Conservation (phyloP, 1,139 yeast species). For the Saccharomyces hybrid region DNA sequence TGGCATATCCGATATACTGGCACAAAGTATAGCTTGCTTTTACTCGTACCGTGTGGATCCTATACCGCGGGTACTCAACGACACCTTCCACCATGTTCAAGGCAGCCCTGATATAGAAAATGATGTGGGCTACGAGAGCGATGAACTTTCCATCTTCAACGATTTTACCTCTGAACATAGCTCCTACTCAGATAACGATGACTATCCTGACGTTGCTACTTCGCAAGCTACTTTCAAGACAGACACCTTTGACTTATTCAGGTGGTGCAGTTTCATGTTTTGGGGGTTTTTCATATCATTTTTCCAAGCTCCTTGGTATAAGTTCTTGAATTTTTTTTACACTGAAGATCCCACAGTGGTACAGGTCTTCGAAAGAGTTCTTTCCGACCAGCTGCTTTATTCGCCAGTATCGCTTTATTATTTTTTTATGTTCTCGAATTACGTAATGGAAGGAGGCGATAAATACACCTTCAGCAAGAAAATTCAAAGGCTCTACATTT, state of each 20-base stretch:
- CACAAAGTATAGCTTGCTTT: conserved; percentile 43
- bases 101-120: conserved; percentile 7
- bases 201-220: neutral
- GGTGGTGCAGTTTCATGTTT: conserved; percentile 72
- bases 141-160: conserved; percentile 8
- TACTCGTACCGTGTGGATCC: conserved; percentile 26
- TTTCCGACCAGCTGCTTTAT: conserved; percentile 82
- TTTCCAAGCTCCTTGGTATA: conserved; percentile 85
- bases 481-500: conserved; percentile 57
- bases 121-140: conserved; percentile 6
- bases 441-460: conserved; percentile 70
- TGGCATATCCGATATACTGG: conserved; percentile 85
- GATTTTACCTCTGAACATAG: conserved; percentile 2
- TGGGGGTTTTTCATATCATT: conserved; percentile 87
- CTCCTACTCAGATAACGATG: conserved; percentile 4
- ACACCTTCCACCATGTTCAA: conserved; percentile 28
- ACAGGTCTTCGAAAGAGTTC: conserved; percentile 75
- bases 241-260: conserved; percentile 49
- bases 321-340: conserved; percentile 67
- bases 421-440: conserved; percentile 79
- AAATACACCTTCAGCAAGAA: conserved; percentile 56
- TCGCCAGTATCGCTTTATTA: conserved; percentile 79
- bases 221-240: conserved; percentile 31
- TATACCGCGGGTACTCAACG: conserved; percentile 28
- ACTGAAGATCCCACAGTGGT: conserved; percentile 75